Evolutionary conservation across 768 basidiomycete genomes (phyloP), one percentile per base, ranked within the genome.

Genomic region (Pleurotus salmoneostramineus): DNA sequence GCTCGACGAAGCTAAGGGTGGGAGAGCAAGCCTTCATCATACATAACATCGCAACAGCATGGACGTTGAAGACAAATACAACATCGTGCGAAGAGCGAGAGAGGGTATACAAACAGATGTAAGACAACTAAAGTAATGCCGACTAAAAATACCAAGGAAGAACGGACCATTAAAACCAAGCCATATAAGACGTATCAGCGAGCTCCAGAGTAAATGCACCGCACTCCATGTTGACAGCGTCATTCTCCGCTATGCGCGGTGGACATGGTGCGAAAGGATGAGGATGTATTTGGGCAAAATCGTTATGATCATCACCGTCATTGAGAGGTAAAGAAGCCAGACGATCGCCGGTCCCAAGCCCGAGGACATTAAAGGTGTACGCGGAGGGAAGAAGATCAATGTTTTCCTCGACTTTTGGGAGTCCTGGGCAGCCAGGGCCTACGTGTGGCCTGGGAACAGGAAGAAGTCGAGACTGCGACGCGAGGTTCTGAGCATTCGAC

Each of bases 141-240:
- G 3, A 27, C 21, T n/a, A 27, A 27, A 27, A 27, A 27, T 27
- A 27, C 21, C 21, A 27, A 27, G 21, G 21, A 27, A 27, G 21
- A 27, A 27, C 21, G n/a, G n/a, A n/a, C n/a, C n/a, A 48, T 69
- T 71, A 86, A 64, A 87, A 87, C 85, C 85, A 87, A 21, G 84
- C 83, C 85, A 87, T 86, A 65, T 83, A 86, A 57, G 81, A 82
- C 36, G 83, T 85, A 62, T 80, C 83, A 62, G 81, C 82, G 59
- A 83, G 70, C 47, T 81, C 78, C 47, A 75, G 74, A 32, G 75
- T 80, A 60, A 87, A 65, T 17, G 82, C 84, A 4, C 85, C 85
- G 63, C 84, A 76, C 59, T 85, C 84, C 64, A 85, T 82, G 67
- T 86, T 84, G 62, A 83, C 82, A 35, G 75, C 77, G 58, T 77